Percentiles rank a stretch among this genome's conserved stretches.
phyloP scores from a whole-genome alignment of 768 basidiomycete species.

The Chiua virens region DNA sequence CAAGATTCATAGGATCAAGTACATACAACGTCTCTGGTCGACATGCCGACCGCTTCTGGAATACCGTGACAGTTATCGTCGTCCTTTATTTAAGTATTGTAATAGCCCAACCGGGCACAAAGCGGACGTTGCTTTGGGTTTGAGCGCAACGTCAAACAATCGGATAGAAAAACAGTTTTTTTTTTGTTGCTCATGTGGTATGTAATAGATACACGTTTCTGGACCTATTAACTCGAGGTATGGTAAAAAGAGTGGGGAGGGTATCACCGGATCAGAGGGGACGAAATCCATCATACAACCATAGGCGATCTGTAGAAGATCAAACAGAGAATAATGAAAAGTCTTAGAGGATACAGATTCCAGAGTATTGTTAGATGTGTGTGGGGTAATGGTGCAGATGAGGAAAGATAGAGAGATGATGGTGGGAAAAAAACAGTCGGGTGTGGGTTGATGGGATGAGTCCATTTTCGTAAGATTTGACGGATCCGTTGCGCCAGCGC shows the following conservation, averaged over 20 bases:
- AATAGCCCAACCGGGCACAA: not conserved
- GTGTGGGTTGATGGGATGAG: slow-evolving; percentile 11
- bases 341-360: slow-evolving; percentile 30
- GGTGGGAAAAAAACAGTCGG: slow-evolving; percentile 17
- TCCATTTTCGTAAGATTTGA: slow-evolving; percentile 19
- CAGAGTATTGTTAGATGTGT: slow-evolving; percentile 17
- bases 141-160: not conserved
- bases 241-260: slow-evolving; percentile 16
- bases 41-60: slow-evolving; percentile 1
- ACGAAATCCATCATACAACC: slow-evolving; percentile 19
- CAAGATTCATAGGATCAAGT: slow-evolving; percentile 1
- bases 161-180: slow-evolving; percentile 3
- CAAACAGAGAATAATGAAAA: not conserved
- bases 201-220: slow-evolving; percentile 31
- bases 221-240: slow-evolving; percentile 29
- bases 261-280: slow-evolving; percentile 19
- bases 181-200: slow-evolving; percentile 14
- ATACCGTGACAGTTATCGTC: too few relatives aligned
- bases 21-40: slow-evolving; percentile 3
- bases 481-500: slow-evolving; percentile 20
- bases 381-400: slow-evolving; percentile 19
- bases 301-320: slow-evolving; percentile 16
- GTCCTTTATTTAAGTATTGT: not conserved
- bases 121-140: not conserved
- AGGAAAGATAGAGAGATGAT: slow-evolving; percentile 20